Conservation (phyloP, 1,139 yeast genomes). For the Geotrichum carabidarum region DNA sequence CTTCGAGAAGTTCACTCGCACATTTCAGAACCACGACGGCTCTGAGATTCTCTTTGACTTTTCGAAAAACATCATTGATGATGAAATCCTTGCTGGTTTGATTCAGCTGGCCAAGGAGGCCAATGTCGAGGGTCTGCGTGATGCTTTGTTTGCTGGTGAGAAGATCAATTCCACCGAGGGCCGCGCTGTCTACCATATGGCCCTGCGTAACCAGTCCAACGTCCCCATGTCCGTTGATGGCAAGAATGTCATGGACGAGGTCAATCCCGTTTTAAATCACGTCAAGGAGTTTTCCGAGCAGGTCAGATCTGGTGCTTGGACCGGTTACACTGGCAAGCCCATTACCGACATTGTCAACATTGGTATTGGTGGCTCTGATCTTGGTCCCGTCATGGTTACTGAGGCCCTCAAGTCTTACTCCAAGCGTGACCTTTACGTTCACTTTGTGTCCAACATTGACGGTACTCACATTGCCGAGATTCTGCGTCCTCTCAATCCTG, state of each 20-base stretch:
- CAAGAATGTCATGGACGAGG: slow-evolving; percentile 80
- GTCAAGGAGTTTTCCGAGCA: slow-evolving; percentile 90
- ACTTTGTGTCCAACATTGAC: slow-evolving; percentile 95
- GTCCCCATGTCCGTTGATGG: slow-evolving; percentile 87
- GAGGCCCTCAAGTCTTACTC: slow-evolving; percentile 93
- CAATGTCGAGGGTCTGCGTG: slow-evolving; percentile 78
- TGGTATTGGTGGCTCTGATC: slow-evolving; percentile 98
- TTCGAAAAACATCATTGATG: slow-evolving; percentile 88
- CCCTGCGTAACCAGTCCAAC: slow-evolving; percentile 85
- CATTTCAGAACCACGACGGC: slow-evolving; percentile 77
- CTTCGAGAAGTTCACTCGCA: slow-evolving; percentile 67
- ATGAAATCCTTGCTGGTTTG: slow-evolving; percentile 64
- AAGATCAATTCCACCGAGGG: slow-evolving; percentile 93
- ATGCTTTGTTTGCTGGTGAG: slow-evolving; percentile 85
- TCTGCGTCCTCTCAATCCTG: slow-evolving; percentile 70
- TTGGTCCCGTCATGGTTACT: slow-evolving; percentile 98
- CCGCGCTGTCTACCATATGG: slow-evolving; percentile 95
- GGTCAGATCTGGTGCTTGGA: slow-evolving; percentile 91
- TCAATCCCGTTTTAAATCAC: slow-evolving; percentile 83
- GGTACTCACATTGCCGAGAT: slow-evolving; percentile 96
- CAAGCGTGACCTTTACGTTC: slow-evolving; percentile 67
- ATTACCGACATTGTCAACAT: slow-evolving; percentile 93
- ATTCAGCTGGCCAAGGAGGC: slow-evolving; percentile 85
- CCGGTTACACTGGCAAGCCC: slow-evolving; percentile 90
- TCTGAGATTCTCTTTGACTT: slow-evolving; percentile 87